phyloP scores from a whole-genome alignment of 202 grass and related monocot species.

The Hordeum pubiflorum region DNA sequence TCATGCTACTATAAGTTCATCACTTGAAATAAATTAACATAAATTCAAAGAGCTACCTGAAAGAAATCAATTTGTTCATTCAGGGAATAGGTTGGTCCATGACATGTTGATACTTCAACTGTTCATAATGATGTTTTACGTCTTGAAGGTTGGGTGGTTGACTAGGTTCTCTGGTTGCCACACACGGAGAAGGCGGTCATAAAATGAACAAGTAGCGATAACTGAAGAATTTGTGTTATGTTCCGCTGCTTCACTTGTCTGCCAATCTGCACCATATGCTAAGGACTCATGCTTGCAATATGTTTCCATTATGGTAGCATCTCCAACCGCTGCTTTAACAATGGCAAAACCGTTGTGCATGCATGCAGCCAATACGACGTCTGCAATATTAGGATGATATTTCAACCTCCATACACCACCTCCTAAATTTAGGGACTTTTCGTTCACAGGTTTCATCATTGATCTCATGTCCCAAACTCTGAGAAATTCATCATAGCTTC shows the following conservation, averaged over 20 bases:
- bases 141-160: slow-evolving; percentile 31
- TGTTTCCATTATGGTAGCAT: slow-evolving; percentile 53
- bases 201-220: slow-evolving; percentile 86
- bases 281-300: slow-evolving; percentile 80
- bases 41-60: slow-evolving; percentile 26
- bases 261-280: slow-evolving; percentile 94
- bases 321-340: slow-evolving; percentile 43
- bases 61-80: slow-evolving; percentile 33
- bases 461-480: slow-evolving; percentile 93
- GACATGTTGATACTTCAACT: slow-evolving; percentile 4
- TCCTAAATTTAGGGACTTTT: slow-evolving; percentile 71
- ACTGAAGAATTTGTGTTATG: slow-evolving; percentile 34
- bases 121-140: slow-evolving; percentile 9
- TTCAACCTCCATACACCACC: slow-evolving; percentile 96
- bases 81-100: slow-evolving; percentile 24
- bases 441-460: slow-evolving; percentile 53
- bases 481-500: slow-evolving; percentile 92
- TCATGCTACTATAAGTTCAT: background rate
- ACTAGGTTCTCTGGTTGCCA: slow-evolving; percentile 57
- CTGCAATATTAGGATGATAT: slow-evolving; percentile 55
- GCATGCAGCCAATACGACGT: slow-evolving; percentile 66
- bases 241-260: slow-evolving; percentile 38
- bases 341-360: slow-evolving; percentile 96
- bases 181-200: slow-evolving; percentile 69
- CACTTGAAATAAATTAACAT: slow-evolving; percentile 9